These are phyloP conservation scores for Erodium trifolium DNA, from an alignment of 441 rosid genomes.

Conservation along the genomic window DNA sequence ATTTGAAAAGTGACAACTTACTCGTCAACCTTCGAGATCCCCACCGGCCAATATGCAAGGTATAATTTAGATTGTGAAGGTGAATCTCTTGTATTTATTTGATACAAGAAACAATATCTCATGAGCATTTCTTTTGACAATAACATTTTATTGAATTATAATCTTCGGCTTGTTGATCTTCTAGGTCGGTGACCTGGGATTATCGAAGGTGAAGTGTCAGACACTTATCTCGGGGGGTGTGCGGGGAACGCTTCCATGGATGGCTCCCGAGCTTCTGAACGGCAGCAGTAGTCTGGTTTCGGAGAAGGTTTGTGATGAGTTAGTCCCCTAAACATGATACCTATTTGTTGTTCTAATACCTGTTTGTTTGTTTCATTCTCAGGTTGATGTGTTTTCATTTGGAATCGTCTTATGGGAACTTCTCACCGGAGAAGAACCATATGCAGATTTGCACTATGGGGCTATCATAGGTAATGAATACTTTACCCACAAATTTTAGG, in stretches of 20 bases:
- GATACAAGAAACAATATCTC: neutral
- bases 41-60: constrained; percentile 72
- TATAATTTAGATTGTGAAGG: neutral
- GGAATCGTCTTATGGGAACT: constrained; percentile 69
- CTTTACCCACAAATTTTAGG: too few relatives aligned
- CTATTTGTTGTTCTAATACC: neutral
- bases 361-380: neutral
- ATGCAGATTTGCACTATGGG: constrained; percentile 59
- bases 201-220: constrained; percentile 63
- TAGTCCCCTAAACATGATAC: neutral
- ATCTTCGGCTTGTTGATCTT: neutral
- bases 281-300: constrained; percentile 65
- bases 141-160: too few relatives aligned
- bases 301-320: constrained; percentile 37
- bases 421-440: constrained; percentile 65
- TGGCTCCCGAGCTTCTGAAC: constrained; percentile 23
- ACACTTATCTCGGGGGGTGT: constrained; percentile 65
- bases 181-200: constrained; percentile 64
- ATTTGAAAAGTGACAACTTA: constrained; percentile 67
- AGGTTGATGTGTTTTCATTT: constrained; percentile 68
- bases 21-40: constrained; percentile 78
- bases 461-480: constrained; percentile 45
- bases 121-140: neutral
- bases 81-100: neutral
- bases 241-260: constrained; percentile 40